phyloP scores from a whole-genome alignment of 2,329 filamentous ascomycete species.

The Verticillium nubilum region DNA sequence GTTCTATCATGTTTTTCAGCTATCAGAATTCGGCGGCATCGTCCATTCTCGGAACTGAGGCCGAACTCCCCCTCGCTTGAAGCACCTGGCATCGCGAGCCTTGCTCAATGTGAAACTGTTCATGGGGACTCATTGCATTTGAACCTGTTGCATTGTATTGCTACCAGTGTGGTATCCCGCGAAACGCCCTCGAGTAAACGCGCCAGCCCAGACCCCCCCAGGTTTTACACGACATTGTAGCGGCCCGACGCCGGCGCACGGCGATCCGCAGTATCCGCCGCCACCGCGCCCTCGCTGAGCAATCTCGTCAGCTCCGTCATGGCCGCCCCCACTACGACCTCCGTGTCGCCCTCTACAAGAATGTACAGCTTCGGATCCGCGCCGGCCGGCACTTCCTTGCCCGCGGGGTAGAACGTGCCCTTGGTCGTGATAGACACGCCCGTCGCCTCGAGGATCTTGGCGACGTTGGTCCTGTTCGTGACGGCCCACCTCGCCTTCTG shows the following conservation, averaged over 20 bases:
- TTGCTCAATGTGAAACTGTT: no score
- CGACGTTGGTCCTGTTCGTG: conserved; percentile 96
- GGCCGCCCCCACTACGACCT: conserved; percentile 83
- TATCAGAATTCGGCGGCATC: no score
- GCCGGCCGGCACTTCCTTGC: conserved; percentile 70
- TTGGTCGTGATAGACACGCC: conserved; percentile 97
- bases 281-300: conserved; percentile 84
- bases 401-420: conserved; percentile 79
- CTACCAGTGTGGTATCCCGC: neutral
- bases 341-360: conserved; percentile 93
- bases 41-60: no score
- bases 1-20: no score
- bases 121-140: neutral
- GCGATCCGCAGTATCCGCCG: conserved; percentile 80
- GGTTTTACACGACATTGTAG: conserved; percentile 72
- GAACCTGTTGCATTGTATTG: neutral
- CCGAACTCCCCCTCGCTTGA: no score
- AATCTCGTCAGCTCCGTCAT: conserved; percentile 86
- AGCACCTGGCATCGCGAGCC: no score
- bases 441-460: conserved; percentile 92
- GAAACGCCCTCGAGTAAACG: neutral
- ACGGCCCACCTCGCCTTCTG: conserved; percentile 98
- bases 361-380: conserved; percentile 95
- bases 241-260: conserved; percentile 73
- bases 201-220: neutral